These are phyloP conservation scores for Moelleriella libera DNA, from an alignment of 2,329 filamentous ascomycete genomes.

Conservation along the genomic window DNA sequence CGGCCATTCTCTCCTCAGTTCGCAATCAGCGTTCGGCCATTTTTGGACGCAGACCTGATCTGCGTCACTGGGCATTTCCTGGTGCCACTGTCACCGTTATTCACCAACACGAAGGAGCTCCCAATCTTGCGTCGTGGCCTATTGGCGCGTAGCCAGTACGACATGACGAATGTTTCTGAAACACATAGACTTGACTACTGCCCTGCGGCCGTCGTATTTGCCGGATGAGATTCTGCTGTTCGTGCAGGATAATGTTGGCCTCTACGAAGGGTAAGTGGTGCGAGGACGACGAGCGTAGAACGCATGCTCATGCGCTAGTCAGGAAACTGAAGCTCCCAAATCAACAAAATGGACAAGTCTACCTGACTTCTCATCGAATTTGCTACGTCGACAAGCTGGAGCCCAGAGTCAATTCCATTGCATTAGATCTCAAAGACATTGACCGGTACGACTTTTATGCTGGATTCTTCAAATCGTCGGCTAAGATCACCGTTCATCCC, in stretches of 20 bases:
- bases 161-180: constrained; percentile 90
- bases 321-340: constrained; percentile 92
- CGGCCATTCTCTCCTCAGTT: too few relatives aligned
- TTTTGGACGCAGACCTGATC: not conserved
- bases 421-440: constrained; percentile 78
- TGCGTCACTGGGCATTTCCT: not conserved
- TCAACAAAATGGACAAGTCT: constrained; percentile 91
- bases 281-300: not conserved
- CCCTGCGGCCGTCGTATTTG: constrained; percentile 80
- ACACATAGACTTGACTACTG: constrained; percentile 88
- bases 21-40: too few relatives aligned
- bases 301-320: constrained; percentile 3
- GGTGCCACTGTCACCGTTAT: not conserved
- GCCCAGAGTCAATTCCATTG: constrained; percentile 70
- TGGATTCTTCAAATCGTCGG: constrained; percentile 85
- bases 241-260: constrained; percentile 91
- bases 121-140: not conserved
- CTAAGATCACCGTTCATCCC: constrained; percentile 80
- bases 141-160: constrained; percentile 10
- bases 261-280: constrained; percentile 79
- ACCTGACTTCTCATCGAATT: constrained; percentile 85
- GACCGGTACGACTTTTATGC: constrained; percentile 86
- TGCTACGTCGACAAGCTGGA: constrained; percentile 90
- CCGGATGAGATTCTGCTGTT: constrained; percentile 91
- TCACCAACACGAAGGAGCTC: not conserved